Percentiles rank a stretch among this genome's conserved stretches.
Evolutionary conservation across 176 grass and related monocot genomes (phyloP).

Genomic region (Stipa capillata): DNA sequence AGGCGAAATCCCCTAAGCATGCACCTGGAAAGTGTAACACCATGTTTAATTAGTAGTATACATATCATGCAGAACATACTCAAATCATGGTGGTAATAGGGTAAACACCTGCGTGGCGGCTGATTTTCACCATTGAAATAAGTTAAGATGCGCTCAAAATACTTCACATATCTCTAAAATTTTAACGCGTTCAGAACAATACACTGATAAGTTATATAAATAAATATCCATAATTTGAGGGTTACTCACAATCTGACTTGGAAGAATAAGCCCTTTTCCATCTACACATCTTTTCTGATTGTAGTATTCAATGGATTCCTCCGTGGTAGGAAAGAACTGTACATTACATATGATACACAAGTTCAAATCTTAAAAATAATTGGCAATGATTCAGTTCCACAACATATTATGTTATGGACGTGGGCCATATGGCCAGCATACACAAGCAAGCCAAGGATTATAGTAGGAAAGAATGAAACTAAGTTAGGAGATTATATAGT

Average conservation of each 20-base stretch:
- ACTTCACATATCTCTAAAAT: constrained; percentile 95
- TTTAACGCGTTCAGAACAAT: constrained; percentile 35
- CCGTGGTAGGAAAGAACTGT: constrained; percentile 96
- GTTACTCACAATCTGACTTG: constrained; percentile 98
- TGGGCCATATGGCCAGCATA: too few relatives aligned
- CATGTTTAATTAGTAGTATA: constrained; percentile 22
- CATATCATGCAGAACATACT: constrained; percentile 11
- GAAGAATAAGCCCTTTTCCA: constrained; percentile 95
- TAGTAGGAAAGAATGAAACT: too few relatives aligned
- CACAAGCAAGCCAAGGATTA: too few relatives aligned
- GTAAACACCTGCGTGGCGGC: constrained; percentile 58
- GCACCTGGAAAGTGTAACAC: constrained; percentile 59
- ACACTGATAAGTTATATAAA: not conserved
- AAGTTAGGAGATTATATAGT: too few relatives aligned
- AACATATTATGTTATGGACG: too few relatives aligned
- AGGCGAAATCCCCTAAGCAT: constrained; percentile 98
- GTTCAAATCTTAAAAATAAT: constrained; percentile 9
- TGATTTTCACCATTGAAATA: constrained; percentile 98
- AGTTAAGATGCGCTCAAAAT: constrained; percentile 86
- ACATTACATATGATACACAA: constrained; percentile 11
- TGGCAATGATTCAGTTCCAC: not conserved
- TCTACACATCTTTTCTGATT: constrained; percentile 99
- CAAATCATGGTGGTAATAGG: constrained; percentile 6
- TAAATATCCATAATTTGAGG: not conserved
- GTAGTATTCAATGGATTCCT: constrained; percentile 98